Base-by-base conservation (phyloP, 805 yeast genomes). In the Candida ponderosae region DNA sequence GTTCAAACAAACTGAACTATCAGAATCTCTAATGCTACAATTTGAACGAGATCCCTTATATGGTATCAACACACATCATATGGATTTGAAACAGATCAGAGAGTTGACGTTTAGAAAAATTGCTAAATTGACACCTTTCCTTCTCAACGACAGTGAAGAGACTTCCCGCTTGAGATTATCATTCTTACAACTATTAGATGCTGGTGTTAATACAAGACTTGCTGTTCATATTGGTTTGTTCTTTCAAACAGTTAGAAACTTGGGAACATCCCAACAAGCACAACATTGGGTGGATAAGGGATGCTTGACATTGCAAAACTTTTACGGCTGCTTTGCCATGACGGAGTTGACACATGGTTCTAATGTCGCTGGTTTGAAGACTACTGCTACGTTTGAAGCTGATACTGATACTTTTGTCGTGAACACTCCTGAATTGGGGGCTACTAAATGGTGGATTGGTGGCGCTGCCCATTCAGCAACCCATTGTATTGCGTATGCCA, bases 361-460 rank as follows among this genome's bases (percentile, higher is more conserved):
- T 11, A 89, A 89, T 59, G 96, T 89, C 32, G 95, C 96, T 4
- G 94, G 85, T 18, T 68, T 86, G 43, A 95, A 89, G 60, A 89
- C 97, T n/a, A 82, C 88, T 14, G 96, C 97, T 14, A 80, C 82
- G 16, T 89, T 72, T 57, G 80, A 86, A 57, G 63, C 66, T 16
- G 63, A 62, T 15, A 71, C 70, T 21, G 85, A 86, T 50, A 77
- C 78, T 45, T 84, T 89, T 54, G 56, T 72, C 38, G 76, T 89
- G 51, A 74, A 85, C 56, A 89, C 97, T 13, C 97, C 97, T 1
- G 84, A 88, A 54, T 59, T 84, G 38, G 89, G 94, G 28, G 96
- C 97, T 32, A 88, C 96, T 19, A 89, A 89, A 59, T 89, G 97
- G 96, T 89, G 97, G 97, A 89, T 89, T 52, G 97, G 97, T 34